phyloP scores from a whole-genome alignment of 2,329 filamentous ascomycete species.

The Colletotrichum sp. region DNA sequence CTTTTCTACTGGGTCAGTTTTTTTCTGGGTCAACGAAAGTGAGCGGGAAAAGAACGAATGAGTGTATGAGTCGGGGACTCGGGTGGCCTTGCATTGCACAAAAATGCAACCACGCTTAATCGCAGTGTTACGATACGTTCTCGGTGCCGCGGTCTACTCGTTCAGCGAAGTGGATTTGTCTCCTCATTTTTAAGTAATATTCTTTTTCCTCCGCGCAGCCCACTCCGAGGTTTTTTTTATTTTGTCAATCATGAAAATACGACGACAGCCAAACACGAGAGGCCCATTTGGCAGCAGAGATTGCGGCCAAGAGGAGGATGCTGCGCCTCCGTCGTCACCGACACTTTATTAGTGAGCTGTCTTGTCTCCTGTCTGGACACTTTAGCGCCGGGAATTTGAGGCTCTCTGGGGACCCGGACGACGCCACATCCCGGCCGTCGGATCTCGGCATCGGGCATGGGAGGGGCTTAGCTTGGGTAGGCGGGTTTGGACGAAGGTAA shows the following conservation, averaged over 20 bases:
- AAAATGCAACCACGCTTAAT: neutral
- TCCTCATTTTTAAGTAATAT: neutral
- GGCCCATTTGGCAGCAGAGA: neutral
- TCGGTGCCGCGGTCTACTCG: neutral
- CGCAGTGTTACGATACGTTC: neutral
- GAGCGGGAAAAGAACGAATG: neutral
- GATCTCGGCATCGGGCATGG: conserved; percentile 10
- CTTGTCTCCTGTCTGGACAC: neutral
- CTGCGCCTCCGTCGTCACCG: conserved; percentile 3
- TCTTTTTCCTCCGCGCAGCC: neutral
- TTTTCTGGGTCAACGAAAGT: neutral
- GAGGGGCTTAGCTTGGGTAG: neutral
- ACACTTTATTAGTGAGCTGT: neutral
- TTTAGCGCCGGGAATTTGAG: neutral
- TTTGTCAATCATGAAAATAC: neutral
- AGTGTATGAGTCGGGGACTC: neutral
- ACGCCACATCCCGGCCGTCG: conserved; percentile 19
- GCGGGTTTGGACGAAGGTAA: conserved; percentile 4
- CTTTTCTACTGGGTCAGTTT: neutral
- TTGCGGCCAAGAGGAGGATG: neutral
- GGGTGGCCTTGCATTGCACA: neutral
- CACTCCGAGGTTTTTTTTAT: neutral
- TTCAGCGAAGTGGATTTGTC: neutral
- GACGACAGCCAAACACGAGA: neutral
- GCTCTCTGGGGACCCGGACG: conserved; percentile 1